phyloP scores from a whole-genome alignment of 2,329 filamentous ascomycete genomes.

The Aschersonia sp. region DNA sequence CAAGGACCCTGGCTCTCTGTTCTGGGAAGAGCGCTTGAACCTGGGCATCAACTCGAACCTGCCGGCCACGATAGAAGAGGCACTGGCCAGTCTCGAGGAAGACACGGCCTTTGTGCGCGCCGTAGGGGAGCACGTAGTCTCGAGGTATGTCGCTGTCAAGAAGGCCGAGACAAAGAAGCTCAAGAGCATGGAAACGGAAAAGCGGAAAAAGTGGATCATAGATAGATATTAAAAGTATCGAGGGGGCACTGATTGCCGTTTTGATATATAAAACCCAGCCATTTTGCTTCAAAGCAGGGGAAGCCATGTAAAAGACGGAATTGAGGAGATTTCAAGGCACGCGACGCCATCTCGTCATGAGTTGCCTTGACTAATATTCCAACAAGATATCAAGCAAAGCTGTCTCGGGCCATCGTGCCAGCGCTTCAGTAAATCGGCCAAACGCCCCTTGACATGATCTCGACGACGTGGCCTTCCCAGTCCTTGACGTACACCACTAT shows the following conservation, averaged over 20 bases:
- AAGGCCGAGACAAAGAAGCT: conserved; percentile 32
- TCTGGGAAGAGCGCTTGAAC: conserved; percentile 28
- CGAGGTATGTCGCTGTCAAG: conserved; percentile 45
- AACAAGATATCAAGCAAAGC: background rate
- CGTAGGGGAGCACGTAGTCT: conserved; percentile 35
- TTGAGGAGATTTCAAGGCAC: too few species aligned
- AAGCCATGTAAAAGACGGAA: too few species aligned
- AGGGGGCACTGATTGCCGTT: background rate
- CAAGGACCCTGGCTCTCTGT: conserved; percentile 37
- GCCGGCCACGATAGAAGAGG: conserved; percentile 37
- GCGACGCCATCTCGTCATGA: too few species aligned
- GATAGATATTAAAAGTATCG: conserved; percentile 41
- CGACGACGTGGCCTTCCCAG: conserved; percentile 3
- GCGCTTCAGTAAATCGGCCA: conserved; percentile 1
- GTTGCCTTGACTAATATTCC: too few species aligned
- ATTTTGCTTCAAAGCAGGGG: too few species aligned
- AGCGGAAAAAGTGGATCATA: conserved; percentile 44
- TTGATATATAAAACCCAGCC: too few species aligned
- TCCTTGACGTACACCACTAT: conserved; percentile 1
- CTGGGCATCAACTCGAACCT: conserved; percentile 40
- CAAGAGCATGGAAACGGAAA: conserved; percentile 27
- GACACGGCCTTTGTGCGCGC: conserved; percentile 30
- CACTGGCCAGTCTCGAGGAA: conserved; percentile 32
- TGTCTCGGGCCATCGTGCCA: background rate
- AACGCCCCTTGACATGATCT: conserved; percentile 2